Evolutionary conservation across 176 grass and related monocot genomes (phyloP), one percentile per base, ranked within the genome.

Genomic region (Carex myosuroides): DNA sequence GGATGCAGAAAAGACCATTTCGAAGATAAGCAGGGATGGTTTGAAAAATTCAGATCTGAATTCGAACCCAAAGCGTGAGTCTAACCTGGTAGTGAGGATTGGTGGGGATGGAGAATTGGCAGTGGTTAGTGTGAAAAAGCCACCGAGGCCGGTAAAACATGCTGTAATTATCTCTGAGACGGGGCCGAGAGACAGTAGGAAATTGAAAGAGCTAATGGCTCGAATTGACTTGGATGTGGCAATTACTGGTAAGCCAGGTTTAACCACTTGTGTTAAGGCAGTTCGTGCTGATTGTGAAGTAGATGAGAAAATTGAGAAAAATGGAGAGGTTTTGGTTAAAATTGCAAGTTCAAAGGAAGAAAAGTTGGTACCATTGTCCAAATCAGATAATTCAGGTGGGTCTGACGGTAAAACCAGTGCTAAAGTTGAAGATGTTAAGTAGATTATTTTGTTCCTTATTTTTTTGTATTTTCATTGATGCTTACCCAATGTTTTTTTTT

Each of bases 191-290:
- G 89, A 87, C 65, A 88, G 89, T 70, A 95, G 81, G 81, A 99
- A 99, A 89, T 91, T 99, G 60, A 64, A 92, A 87, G 91, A 99
- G 82, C 89, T 99, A 6, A 95, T 99, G 96, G 91, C 93, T 85
- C 85, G 88, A 54, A 80, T 90, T 39, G 85, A 92, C 53, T 89
- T 88, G 12, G 88, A 91, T 64, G 86, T 86, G 0, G 37, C 80
- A 30, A 50, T 67, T 83, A 83, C 60, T 83, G 37, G 13, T 68
- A 83, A 81, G 74, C 62, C 88, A 85, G 71, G 90, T 83, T 89
- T 90, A 56, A 77, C 66, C 53, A 81, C 82, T 55, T 88, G 85
- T 52, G 83, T 90, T 57, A 92, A 86, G 63, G 89, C 92, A 8
- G 48, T 86, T 12, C 81, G 70, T 42, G 50, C 56, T 42, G 53